phyloP scores from a whole-genome alignment of 1,139 yeast genomes.

The Protomyces inundatus region DNA sequence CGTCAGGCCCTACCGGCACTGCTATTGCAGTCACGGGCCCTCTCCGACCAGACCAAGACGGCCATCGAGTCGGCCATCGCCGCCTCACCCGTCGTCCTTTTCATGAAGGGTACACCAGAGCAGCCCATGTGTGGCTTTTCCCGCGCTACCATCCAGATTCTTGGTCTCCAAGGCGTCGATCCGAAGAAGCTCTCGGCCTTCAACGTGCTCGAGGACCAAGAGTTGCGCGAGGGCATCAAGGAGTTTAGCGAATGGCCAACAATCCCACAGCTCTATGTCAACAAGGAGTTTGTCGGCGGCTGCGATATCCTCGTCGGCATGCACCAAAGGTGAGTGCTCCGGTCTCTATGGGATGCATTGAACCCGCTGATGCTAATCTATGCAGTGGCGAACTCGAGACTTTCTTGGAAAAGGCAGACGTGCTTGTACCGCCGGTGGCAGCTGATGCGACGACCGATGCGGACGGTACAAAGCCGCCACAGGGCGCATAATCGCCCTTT shows the following conservation, averaged over 20 bases:
- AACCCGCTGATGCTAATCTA: neutral
- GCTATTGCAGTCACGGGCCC: constrained; percentile 7
- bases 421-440: constrained; percentile 42
- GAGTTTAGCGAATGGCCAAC: constrained; percentile 96
- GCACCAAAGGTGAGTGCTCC: constrained; percentile 51
- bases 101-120: constrained; percentile 97
- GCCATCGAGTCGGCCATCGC: constrained; percentile 24
- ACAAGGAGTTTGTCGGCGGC: constrained; percentile 88
- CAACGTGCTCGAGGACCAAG: constrained; percentile 91
- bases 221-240: constrained; percentile 85
- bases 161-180: constrained; percentile 96
- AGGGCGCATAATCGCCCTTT: neutral
- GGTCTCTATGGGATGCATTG: constrained; percentile 6
- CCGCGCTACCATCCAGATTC: constrained; percentile 83
- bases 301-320: constrained; percentile 90
- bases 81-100: constrained; percentile 69
- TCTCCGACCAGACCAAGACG: constrained; percentile 12
- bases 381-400: constrained; percentile 78
- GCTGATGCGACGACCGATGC: neutral
- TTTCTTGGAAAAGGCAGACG: constrained; percentile 69
- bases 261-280: constrained; percentile 57
- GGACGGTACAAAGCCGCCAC: constrained; percentile 52
- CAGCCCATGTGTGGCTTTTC: constrained; percentile 98
- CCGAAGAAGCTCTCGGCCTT: constrained; percentile 95
- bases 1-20: constrained; percentile 7